Percentiles rank a stretch among this genome's conserved stretches.
phyloP scores from a whole-genome alignment of 73 alveolate genomes.

The Tetrahymena elliotti region DNA sequence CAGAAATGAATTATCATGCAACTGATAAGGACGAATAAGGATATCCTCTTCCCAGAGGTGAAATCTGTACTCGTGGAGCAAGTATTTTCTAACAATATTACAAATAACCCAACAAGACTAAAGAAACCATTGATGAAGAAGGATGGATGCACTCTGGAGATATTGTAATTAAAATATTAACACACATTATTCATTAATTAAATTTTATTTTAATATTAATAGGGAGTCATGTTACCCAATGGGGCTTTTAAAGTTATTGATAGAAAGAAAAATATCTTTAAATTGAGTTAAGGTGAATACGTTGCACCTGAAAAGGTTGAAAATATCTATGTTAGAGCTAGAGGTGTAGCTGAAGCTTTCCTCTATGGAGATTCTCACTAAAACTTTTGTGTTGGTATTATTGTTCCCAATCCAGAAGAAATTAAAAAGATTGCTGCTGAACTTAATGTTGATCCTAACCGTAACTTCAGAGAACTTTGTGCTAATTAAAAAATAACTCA shows the following conservation, averaged over 20 bases:
- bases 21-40: constrained; percentile 58
- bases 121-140: constrained; percentile 73
- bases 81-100: constrained; percentile 70
- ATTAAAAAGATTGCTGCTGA: constrained; percentile 43
- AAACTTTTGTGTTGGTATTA: constrained; percentile 59
- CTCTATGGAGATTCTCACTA: constrained; percentile 88
- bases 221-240: constrained; percentile 64
- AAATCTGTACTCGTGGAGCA: constrained; percentile 89
- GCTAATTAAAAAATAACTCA: background rate
- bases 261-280: constrained; percentile 95
- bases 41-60: constrained; percentile 84
- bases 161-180: constrained; percentile 6
- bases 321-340: constrained; percentile 58
- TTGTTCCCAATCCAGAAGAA: constrained; percentile 67
- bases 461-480: constrained; percentile 19
- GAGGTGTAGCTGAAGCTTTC: constrained; percentile 66
- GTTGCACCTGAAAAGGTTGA: constrained; percentile 97
- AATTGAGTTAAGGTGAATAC: constrained; percentile 93
- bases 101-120: constrained; percentile 58
- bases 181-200: background rate
- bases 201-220: background rate
- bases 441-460: background rate
- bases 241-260: constrained; percentile 91
- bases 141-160: constrained; percentile 94
- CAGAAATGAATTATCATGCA: constrained; percentile 75